Conservation (phyloP, 1,284 basidiomycete genomes). For the Afroboletus lepidellus region DNA sequence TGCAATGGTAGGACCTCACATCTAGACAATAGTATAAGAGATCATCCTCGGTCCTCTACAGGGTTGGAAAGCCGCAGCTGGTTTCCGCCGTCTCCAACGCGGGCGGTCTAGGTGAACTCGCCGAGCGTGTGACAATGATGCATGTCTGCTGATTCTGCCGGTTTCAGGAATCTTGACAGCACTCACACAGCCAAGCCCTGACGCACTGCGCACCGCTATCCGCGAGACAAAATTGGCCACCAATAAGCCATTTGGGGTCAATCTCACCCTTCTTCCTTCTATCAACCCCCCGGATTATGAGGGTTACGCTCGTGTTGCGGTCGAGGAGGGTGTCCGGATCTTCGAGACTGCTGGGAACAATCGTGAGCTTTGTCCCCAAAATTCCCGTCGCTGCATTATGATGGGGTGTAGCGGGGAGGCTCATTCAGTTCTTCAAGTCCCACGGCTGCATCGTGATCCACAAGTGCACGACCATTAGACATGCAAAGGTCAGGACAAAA, state of each 20-base stretch:
- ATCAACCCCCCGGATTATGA: constrained; percentile 92
- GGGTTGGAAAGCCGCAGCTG: constrained; percentile 76
- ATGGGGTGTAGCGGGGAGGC: constrained; percentile 56
- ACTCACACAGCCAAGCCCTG: constrained; percentile 83
- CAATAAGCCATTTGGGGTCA: constrained; percentile 90
- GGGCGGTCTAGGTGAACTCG: constrained; percentile 70
- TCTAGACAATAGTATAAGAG: too few species aligned
- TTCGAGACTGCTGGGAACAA: constrained; percentile 93
- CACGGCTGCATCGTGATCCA: constrained; percentile 62
- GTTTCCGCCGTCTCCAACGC: constrained; percentile 84
- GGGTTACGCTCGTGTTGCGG: constrained; percentile 77
- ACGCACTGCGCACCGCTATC: constrained; percentile 83
- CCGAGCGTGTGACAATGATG: neutral
- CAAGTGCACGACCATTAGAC: constrained; percentile 78
- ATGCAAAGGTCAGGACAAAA: constrained; percentile 56
- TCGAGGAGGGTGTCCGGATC: constrained; percentile 86
- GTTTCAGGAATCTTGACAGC: constrained; percentile 77
- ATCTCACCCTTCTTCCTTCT: constrained; percentile 61
- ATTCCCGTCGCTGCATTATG: neutral
- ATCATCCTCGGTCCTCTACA: constrained; percentile 28
- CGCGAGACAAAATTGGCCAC: constrained; percentile 60
- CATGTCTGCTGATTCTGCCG: neutral
- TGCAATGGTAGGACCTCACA: constrained; percentile 68
- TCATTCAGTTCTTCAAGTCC: constrained; percentile 82
- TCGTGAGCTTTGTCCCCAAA: constrained; percentile 46